A percentile compares a stretch with the other conserved stretches of the same genome.
phyloP scores from a whole-genome alignment of 176 grass and related monocot genomes.

The Oryza australiensis region DNA sequence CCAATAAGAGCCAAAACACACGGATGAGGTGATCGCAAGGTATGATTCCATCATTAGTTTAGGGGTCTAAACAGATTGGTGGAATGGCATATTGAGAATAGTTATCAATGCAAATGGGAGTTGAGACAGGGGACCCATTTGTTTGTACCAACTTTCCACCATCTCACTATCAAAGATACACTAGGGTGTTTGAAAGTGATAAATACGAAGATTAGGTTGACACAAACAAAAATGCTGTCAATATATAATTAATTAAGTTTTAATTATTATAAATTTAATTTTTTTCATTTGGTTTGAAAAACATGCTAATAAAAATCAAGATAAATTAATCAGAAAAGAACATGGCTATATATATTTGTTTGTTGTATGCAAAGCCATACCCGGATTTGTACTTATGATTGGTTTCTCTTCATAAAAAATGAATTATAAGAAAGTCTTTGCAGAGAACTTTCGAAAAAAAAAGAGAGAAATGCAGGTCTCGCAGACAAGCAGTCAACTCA shows the following conservation, averaged over 20 bases:
- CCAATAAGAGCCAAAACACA: no score
- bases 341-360: no score
- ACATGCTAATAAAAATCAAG: no score
- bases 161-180: slow-evolving; percentile 20
- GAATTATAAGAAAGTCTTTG: slow-evolving; percentile 11
- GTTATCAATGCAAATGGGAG: slow-evolving; percentile 18
- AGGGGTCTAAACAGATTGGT: background rate
- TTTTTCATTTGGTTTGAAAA: no score
- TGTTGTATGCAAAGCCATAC: slow-evolving; percentile 12
- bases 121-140: slow-evolving; percentile 7
- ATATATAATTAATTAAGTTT: no score
- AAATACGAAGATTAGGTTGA: no score
- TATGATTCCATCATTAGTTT: background rate
- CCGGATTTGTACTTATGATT: slow-evolving; percentile 33
- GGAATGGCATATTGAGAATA: background rate
- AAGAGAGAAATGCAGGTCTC: slow-evolving; percentile 9
- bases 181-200: no score
- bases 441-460: slow-evolving; percentile 8
- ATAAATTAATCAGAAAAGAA: no score
- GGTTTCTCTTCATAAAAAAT: slow-evolving; percentile 7
- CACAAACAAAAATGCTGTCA: no score
- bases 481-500: slow-evolving; percentile 14
- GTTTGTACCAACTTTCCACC: slow-evolving; percentile 3
- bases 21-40: no score
- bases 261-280: no score